A percentile compares a stretch with the other conserved stretches of the same genome.
phyloP scores from a whole-genome alignment of 768 basidiomycete genomes.

The Termitomyces sp. region DNA sequence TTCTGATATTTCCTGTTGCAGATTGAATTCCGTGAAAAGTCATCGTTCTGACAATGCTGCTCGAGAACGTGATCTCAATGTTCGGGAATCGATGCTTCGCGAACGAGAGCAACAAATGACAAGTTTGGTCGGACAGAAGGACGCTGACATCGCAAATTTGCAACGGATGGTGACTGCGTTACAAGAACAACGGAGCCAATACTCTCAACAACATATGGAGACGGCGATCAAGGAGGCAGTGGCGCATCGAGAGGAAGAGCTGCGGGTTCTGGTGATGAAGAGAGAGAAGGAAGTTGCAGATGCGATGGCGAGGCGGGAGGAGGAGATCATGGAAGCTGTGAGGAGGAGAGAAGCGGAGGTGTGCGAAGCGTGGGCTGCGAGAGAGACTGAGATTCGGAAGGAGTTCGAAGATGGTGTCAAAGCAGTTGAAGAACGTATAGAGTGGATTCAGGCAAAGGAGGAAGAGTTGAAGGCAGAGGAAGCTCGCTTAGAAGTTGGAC shows the following conservation, averaged over 20 bases:
- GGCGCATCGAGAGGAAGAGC: conserved; percentile 58
- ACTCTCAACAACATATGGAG: conserved; percentile 35
- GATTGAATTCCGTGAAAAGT: conserved; percentile 58
- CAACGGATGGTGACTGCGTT: conserved; percentile 40
- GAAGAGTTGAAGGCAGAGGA: conserved; percentile 50
- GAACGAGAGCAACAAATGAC: conserved; percentile 52
- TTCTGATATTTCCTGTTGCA: conserved; percentile 18
- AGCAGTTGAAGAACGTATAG: conserved; percentile 44
- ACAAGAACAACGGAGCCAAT: conserved; percentile 23
- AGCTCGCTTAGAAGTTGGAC: conserved; percentile 37
- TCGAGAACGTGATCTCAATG: conserved; percentile 60
- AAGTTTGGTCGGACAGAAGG: conserved; percentile 46
- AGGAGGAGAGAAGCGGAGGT: conserved; percentile 59
- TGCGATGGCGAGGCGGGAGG: conserved; percentile 61
- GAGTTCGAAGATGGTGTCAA: conserved; percentile 43
- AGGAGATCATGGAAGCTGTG: conserved; percentile 68
- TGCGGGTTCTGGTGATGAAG: conserved; percentile 56
- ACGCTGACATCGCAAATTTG: conserved; percentile 49
- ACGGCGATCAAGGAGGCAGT: conserved; percentile 52
- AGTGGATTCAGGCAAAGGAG: conserved; percentile 46
- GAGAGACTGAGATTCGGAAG: conserved; percentile 44
- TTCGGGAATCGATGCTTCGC: conserved; percentile 47
- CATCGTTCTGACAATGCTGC: conserved; percentile 51
- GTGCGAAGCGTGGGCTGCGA: conserved; percentile 47
- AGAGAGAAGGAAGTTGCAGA: conserved; percentile 66